A percentile compares a stretch with the other conserved stretches of the same genome.
phyloP scores from a whole-genome alignment of 2,329 filamentous ascomycete species.

The Alternaria ethzedia region DNA sequence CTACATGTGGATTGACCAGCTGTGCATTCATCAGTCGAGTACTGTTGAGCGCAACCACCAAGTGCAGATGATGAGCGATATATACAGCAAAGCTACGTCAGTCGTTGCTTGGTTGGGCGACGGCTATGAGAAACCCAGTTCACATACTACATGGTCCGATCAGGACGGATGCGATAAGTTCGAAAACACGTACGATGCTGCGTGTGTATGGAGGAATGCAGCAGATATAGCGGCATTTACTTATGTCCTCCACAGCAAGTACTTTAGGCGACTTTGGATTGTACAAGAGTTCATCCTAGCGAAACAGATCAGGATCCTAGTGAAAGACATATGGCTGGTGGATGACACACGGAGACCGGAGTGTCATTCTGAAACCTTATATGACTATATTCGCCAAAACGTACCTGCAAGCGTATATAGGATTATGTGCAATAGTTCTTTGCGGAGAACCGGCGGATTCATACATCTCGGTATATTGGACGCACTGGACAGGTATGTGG shows the following conservation, averaged over 20 bases:
- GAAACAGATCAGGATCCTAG: neutral
- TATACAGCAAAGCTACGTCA: neutral
- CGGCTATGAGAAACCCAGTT: neutral
- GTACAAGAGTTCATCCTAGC: neutral
- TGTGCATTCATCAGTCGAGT: neutral
- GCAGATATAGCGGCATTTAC: fast-evolving
- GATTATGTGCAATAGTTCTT: neutral
- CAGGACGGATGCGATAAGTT: neutral
- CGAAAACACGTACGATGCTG: neutral
- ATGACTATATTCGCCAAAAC: no score
- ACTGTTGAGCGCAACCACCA: neutral
- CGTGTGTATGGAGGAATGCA: neutral
- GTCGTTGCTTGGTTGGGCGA: neutral
- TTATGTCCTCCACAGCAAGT: neutral
- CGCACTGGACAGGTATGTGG: neutral
- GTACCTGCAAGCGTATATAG: no score
- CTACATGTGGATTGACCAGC: neutral
- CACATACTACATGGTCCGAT: no score
- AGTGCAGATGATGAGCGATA: neutral
- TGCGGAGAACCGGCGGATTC: neutral
- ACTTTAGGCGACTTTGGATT: neutral
- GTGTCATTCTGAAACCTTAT: neutral
- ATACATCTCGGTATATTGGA: fast-evolving
- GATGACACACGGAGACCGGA: neutral
- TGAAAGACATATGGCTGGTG: neutral